Evolutionary conservation across 805 yeast genomes (phyloP).

Genomic region (Jamesozyma lodderae): DNA sequence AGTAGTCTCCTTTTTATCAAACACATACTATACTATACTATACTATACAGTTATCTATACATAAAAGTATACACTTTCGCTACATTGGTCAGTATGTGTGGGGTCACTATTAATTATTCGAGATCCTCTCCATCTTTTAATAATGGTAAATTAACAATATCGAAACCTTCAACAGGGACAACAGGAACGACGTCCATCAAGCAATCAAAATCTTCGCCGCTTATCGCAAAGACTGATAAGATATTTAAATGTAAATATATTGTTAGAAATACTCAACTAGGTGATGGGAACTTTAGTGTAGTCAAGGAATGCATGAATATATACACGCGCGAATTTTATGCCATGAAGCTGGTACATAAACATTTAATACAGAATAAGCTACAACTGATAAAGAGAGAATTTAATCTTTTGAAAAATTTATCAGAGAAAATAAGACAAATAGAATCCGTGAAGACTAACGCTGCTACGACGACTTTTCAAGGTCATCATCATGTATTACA

Average conservation of each 20-base stretch:
- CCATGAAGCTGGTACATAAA: conserved; percentile 36
- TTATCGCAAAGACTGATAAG: conserved; percentile 4
- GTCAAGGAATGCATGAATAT: conserved; percentile 43
- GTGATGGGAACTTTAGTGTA: conserved; percentile 42
- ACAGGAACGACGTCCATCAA: neutral
- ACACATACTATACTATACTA: no score
- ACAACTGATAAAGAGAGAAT: conserved; percentile 48
- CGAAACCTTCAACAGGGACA: neutral
- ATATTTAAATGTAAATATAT: conserved; percentile 26
- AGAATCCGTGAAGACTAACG: conserved; percentile 22
- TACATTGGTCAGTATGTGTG: neutral
- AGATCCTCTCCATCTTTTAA: neutral
- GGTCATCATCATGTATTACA: conserved; percentile 46
- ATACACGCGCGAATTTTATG: conserved; percentile 36
- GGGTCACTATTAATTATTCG: neutral
- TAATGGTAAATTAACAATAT: neutral
- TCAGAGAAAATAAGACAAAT: conserved; percentile 21
- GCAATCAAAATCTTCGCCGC: conserved; percentile 8
- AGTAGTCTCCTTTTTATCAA: no score
- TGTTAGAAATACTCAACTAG: conserved; percentile 26
- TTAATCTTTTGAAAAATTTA: conserved; percentile 37
- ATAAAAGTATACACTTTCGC: no score
- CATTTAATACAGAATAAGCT: conserved; percentile 22
- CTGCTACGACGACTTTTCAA: conserved; percentile 15
- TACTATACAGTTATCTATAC: no score